Conservation (phyloP, 2,329 filamentous ascomycete species). For the Colletotrichum sojae region DNA sequence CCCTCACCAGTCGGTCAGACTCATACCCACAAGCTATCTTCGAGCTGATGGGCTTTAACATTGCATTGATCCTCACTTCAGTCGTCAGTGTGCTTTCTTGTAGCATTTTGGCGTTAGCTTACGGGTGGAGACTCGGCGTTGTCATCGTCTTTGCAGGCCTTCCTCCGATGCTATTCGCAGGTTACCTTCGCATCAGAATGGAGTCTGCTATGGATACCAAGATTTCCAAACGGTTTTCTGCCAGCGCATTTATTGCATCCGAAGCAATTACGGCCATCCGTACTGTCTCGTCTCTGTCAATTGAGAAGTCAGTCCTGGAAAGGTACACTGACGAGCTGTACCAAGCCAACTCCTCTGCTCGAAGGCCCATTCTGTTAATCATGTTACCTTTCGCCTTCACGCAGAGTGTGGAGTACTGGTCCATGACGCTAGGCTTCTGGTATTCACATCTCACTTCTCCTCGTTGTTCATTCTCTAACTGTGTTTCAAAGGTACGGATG, state of each 20-base stretch:
- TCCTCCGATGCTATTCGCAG: slow-evolving; percentile 56
- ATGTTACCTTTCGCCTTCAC: slow-evolving; percentile 47
- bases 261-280: slow-evolving; percentile 62
- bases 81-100: slow-evolving; percentile 57
- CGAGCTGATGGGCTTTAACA: slow-evolving; percentile 60
- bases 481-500: background rate
- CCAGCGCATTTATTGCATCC: slow-evolving; percentile 60
- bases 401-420: slow-evolving; percentile 49
- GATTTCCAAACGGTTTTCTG: slow-evolving; percentile 52
- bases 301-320: slow-evolving; percentile 47
- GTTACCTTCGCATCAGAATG: slow-evolving; percentile 60
- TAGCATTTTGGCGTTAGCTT: slow-evolving; percentile 55
- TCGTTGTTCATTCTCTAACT: background rate
- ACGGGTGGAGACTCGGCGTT: slow-evolving; percentile 61
- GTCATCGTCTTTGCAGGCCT: slow-evolving; percentile 59
- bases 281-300: slow-evolving; percentile 57
- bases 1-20: slow-evolving; percentile 50
- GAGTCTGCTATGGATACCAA: slow-evolving; percentile 55
- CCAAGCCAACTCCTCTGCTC: slow-evolving; percentile 34
- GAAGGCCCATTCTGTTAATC: slow-evolving; percentile 40
- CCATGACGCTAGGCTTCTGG: slow-evolving; percentile 55
- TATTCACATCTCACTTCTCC: slow-evolving; percentile 38
- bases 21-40: slow-evolving; percentile 56
- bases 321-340: slow-evolving; percentile 51
- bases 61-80: slow-evolving; percentile 57